Evolutionary conservation across 768 basidiomycete species (phyloP), one percentile per base, ranked within the genome.

Genomic region (Xanthoconium purpureum): DNA sequence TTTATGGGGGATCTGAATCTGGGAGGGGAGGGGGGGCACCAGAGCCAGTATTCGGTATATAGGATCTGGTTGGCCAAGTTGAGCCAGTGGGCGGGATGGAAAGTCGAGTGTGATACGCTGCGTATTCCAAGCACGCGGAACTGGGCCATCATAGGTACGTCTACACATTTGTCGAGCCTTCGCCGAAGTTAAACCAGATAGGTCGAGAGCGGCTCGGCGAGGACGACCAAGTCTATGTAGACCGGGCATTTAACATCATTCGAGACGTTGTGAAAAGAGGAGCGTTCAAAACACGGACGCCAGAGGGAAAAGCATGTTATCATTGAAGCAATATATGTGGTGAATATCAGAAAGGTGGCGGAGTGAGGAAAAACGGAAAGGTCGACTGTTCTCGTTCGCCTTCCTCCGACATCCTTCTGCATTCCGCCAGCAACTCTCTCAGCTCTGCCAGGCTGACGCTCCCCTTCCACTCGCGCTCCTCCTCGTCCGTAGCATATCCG

Each of bases 101-200:
- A 82, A 57, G 78, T 94, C 13, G 95, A 97, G 71, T 84, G 84
- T 52, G 96, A 98, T 71, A 82, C 77, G 28, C 70, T 98, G 61
- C 77, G 96, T 57, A 95, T 98, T 13, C 95, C 95, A 1, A 93
- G 90, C 69, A 97, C 96, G 39, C 81, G 93, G 56, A 94, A 94
- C 66, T 97, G 94, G 93, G 91, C 88, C 0, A 80, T 97, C 49
- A 73, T 96, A 32, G 94, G 95, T 94, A 52, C 20, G 84, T 78
- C 20, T 29, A 5, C 39, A 2, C 15, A 9, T 35, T 52, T 32
- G 20, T n/a, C 8, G 29, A 32, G 15, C 20, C 29, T n/a, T 15
- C n/a, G 6, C 12, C 5, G 8, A 43, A 10, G 5, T 50, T 56
- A 20, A 47, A 13, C 6, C 28, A 46, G 50, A 36, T 54, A 72